Base-by-base conservation (phyloP, 2,329 filamentous ascomycete species). In the Daldinia eschscholtzii region DNA sequence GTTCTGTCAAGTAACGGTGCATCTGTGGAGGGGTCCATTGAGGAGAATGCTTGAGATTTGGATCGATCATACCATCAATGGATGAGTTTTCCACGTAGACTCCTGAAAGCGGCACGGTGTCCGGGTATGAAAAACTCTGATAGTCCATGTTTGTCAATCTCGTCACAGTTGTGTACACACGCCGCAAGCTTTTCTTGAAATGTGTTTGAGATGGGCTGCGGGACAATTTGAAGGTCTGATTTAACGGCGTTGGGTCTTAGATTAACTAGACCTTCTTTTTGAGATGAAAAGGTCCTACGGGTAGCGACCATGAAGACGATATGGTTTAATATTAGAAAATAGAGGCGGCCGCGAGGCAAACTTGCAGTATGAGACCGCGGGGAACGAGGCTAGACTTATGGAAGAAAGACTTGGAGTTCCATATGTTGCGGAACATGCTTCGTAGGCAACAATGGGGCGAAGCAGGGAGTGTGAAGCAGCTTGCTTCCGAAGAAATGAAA, bases 1-100 rank as follows among this genome's bases (percentile, higher is more conserved):
- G 68, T 18, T 80, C 77, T 6, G 74, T 73, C 7, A 79, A 60
- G 67, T 73, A 78, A 44, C 74, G 76, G 50, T 76, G 77, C 35
- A 77, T 74, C 46, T 73, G 69, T 46, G 70, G 65, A 59, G 70
- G 56, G 5, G 64, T 71, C 75, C 76, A 77, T 44, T 60, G 33
- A 41, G 72, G 71, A 67, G 61, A 60, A 65, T 64, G 64, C 56
- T 76, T 70, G 53, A 79, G 72, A n/a, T 55, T 65, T 6, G 78
- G 74, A 20, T 79, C 79, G 70, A 77, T 72, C 53, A 70, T 46
- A 42, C 56, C 61, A 37, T 72, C 72, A 37, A 73, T 70, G 3
- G 52, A 48, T 33, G 65, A 26, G 13, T n/a, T 63, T 2, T 67
- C 72, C 52, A 63, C 28, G 48, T 70, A 70, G 33, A 65, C 26